phyloP scores from a whole-genome alignment of 2,329 filamentous ascomycete genomes.

The Clonostachys solani region DNA sequence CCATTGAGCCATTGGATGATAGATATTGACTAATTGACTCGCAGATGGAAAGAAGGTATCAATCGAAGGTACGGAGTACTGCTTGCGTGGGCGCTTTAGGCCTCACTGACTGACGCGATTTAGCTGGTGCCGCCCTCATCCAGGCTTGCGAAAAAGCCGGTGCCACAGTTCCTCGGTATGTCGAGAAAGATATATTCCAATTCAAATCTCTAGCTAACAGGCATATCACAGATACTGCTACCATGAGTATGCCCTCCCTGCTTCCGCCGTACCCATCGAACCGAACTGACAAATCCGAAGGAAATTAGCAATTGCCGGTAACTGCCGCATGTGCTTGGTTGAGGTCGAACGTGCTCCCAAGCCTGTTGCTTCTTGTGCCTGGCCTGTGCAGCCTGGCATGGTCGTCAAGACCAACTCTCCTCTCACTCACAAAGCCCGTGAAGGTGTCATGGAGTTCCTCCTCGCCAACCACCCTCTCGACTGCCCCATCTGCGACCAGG shows the following conservation, averaged over 20 bases:
- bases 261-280: conserved; percentile 12
- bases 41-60: conserved; percentile 97
- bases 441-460: conserved; percentile 98
- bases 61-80: conserved; percentile 72
- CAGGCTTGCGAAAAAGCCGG: conserved; percentile 99
- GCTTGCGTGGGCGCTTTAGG: conserved; percentile 7
- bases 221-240: conserved; percentile 77
- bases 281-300: conserved; percentile 46
- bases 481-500: conserved; percentile 97
- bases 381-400: conserved; percentile 98
- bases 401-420: conserved; percentile 98
- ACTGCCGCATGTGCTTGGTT: conserved; percentile 99
- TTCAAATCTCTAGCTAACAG: conserved; percentile 21
- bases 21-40: conserved; percentile 20
- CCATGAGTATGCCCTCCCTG: conserved; percentile 73
- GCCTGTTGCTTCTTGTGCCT: conserved; percentile 96
- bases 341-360: conserved; percentile 96
- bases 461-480: conserved; percentile 94
- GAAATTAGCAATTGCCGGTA: conserved; percentile 98
- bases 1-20: conserved; percentile 1
- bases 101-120: conserved; percentile 30
- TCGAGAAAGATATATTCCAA: background rate
- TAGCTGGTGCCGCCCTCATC: conserved; percentile 93
- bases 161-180: conserved; percentile 77
- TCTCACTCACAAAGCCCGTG: conserved; percentile 92